Evolutionary conservation across 2,329 filamentous ascomycete genomes (phyloP).

Genomic region (Epichloe bromicola): DNA sequence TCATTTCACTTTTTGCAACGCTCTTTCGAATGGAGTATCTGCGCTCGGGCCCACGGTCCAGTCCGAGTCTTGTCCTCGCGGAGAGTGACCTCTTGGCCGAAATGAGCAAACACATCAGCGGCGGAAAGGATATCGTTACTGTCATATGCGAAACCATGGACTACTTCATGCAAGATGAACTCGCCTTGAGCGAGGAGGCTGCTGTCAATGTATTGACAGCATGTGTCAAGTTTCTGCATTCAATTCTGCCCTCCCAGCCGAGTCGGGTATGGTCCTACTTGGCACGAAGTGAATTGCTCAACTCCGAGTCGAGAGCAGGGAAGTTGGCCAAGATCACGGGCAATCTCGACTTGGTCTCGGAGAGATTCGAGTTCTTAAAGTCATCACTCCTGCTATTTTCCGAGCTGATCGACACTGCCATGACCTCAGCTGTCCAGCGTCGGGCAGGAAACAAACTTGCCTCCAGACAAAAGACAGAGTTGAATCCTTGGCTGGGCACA

Average conservation of each 20-base stretch:
- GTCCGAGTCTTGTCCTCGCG: slow-evolving; percentile 19
- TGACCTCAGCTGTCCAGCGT: slow-evolving; percentile 54
- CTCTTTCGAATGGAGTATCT: slow-evolving; percentile 44
- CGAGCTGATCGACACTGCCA: slow-evolving; percentile 61
- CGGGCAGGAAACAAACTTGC: slow-evolving; percentile 40
- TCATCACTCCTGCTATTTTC: slow-evolving; percentile 64
- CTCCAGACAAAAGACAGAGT: slow-evolving; percentile 30
- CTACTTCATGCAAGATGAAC: slow-evolving; percentile 45
- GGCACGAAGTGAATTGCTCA: slow-evolving; percentile 66
- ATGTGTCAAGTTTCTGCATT: slow-evolving; percentile 69
- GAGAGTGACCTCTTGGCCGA: slow-evolving; percentile 40
- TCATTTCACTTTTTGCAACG: slow-evolving; percentile 60
- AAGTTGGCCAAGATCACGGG: slow-evolving; percentile 68
- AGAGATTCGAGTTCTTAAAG: slow-evolving; percentile 64
- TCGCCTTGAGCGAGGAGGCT: slow-evolving; percentile 43
- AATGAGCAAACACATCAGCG: slow-evolving; percentile 37
- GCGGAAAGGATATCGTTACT: slow-evolving; percentile 62
- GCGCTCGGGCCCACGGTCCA: slow-evolving; percentile 17
- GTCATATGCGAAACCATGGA: slow-evolving; percentile 82
- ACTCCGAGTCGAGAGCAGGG: slow-evolving; percentile 61
- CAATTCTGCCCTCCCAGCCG: slow-evolving; percentile 60
- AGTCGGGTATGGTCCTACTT: slow-evolving; percentile 85
- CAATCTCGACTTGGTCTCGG: slow-evolving; percentile 65
- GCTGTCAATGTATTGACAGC: slow-evolving; percentile 54
- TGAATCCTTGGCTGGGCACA: slow-evolving; percentile 54